Evolutionary conservation across 2,329 filamentous ascomycete genomes (phyloP).

Genomic region (Colletotrichum destructivum): DNA sequence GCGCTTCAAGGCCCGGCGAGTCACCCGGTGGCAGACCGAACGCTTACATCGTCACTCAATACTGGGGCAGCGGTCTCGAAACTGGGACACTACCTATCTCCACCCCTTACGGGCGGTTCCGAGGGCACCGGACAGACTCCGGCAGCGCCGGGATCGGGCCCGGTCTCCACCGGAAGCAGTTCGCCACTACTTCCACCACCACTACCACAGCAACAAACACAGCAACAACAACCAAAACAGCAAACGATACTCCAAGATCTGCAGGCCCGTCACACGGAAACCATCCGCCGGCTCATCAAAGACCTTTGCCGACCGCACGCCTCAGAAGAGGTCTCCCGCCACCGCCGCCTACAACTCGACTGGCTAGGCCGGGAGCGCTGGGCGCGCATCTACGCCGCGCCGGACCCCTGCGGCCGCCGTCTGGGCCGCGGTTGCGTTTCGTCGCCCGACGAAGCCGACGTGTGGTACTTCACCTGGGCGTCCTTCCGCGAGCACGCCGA

Average conservation of each 20-base stretch:
- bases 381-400: slow-evolving; percentile 5
- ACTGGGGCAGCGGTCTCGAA: background rate
- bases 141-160: background rate
- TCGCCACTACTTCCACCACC: background rate
- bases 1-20: background rate
- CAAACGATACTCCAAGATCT: background rate
- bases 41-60: background rate
- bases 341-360: slow-evolving; percentile 2
- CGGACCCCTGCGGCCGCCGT: background rate
- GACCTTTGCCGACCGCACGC: background rate
- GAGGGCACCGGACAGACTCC: background rate
- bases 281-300: background rate
- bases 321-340: background rate
- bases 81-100: background rate
- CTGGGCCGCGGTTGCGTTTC: background rate
- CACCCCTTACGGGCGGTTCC: background rate
- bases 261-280: background rate
- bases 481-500: slow-evolving; percentile 2
- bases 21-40: background rate
- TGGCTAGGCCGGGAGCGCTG: slow-evolving; percentile 6
- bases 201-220: too few species aligned
- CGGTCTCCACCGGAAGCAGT: background rate
- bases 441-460: slow-evolving; percentile 2
- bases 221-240: background rate
- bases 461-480: slow-evolving; percentile 7